Evolutionary conservation across 2,329 filamentous ascomycete species (phyloP).

Genomic region (Sporothrix variecibatus): DNA sequence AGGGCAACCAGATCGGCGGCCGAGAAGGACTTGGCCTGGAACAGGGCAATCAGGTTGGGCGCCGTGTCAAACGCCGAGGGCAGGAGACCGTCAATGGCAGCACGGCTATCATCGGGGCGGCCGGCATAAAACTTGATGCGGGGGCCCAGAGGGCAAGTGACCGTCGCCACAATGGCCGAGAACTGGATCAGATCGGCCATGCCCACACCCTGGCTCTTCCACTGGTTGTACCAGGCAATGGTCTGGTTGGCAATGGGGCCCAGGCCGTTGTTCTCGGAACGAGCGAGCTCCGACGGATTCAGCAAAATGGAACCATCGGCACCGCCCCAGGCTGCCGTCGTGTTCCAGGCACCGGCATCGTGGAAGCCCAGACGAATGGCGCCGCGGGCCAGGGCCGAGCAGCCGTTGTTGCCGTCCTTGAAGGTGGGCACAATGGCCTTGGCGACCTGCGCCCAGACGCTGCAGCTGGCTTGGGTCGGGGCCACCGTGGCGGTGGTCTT

Average conservation of each 20-base stretch:
- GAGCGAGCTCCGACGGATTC: constrained; percentile 50
- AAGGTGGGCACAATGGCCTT: constrained; percentile 41
- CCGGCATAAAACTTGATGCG: constrained; percentile 48
- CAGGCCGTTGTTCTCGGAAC: constrained; percentile 49
- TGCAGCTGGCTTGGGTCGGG: constrained; percentile 33
- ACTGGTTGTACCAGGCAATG: constrained; percentile 44
- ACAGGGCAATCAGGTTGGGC: constrained; percentile 48
- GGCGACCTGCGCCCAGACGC: constrained; percentile 44
- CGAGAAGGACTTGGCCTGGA: constrained; percentile 53
- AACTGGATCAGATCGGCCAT: constrained; percentile 48
- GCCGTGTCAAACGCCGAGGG: constrained; percentile 46
- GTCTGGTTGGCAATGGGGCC: constrained; percentile 43
- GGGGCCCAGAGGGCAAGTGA: constrained; percentile 54
- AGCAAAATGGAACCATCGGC: constrained; percentile 50
- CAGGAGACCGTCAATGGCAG: constrained; percentile 43
- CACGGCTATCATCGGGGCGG: not conserved
- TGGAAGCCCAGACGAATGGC: constrained; percentile 51
- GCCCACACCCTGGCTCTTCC: constrained; percentile 45
- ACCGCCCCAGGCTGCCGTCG: constrained; percentile 41
- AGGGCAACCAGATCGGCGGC: constrained; percentile 54
- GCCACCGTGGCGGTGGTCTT: not conserved
- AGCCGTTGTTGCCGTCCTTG: constrained; percentile 36
- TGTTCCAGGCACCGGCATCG: constrained; percentile 48
- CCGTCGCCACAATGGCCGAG: constrained; percentile 46
- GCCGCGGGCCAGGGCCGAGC: constrained; percentile 45